A percentile compares a stretch with the other conserved stretches of the same genome.
These are phyloP conservation scores for Funneliformis mosseae DNA, from an alignment of 192 early-diverging fungal genomes.

Conservation along the genomic window DNA sequence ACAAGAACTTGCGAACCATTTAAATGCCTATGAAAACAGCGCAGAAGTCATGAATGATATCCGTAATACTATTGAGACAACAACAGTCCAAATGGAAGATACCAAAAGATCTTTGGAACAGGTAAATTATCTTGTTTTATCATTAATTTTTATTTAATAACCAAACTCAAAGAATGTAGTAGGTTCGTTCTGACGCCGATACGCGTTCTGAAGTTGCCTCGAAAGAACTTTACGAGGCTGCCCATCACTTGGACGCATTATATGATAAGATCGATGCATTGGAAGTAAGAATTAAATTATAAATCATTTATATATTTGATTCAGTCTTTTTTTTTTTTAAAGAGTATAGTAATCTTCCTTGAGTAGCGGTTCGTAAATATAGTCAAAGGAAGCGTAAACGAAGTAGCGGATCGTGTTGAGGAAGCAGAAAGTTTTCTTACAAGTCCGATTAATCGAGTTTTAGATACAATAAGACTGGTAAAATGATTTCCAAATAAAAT, in stretches of 20 bases:
- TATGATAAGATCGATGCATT: constrained; percentile 29
- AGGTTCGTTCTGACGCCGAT: constrained; percentile 9
- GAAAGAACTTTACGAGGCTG: constrained; percentile 28
- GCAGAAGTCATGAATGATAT: constrained; percentile 15
- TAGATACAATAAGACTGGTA: constrained; percentile 28
- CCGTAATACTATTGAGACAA: constrained; percentile 5
- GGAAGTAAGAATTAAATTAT: neutral
- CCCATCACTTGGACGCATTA: constrained; percentile 24
- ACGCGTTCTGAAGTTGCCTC: constrained; percentile 19
- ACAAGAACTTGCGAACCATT: constrained; percentile 25
- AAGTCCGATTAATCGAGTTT: constrained; percentile 31
- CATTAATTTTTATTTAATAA: neutral
- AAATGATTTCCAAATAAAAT: neutral
- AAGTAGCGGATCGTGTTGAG: constrained; percentile 26
- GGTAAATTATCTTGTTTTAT: neutral
- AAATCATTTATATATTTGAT: neutral
- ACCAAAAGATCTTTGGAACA: constrained; percentile 25
- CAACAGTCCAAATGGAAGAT: constrained; percentile 25
- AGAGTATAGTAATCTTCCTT: neutral
- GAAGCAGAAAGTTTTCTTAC: constrained; percentile 23
- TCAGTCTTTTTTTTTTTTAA: neutral
- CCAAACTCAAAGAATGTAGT: neutral
- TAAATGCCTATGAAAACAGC: constrained; percentile 1
- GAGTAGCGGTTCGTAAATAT: constrained; percentile 19
- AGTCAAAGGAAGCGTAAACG: constrained; percentile 26